phyloP scores from a whole-genome alignment of 768 basidiomycete species.

The Termitomyces sp. region DNA sequence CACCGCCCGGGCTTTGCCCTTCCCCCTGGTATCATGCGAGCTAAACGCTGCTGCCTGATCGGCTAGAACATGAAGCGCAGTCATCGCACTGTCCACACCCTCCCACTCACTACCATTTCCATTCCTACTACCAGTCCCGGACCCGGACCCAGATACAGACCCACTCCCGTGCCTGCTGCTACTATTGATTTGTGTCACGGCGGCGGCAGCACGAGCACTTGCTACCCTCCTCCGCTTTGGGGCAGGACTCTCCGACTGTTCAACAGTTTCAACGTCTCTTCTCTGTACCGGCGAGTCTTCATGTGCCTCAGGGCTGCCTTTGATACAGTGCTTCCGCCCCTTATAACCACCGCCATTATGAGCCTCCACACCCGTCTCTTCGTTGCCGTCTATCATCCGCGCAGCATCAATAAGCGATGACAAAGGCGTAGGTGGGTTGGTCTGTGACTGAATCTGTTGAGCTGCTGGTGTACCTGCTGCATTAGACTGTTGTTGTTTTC shows the following conservation, averaged over 20 bases:
- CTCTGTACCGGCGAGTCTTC: constrained; percentile 2
- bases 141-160: background rate
- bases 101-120: constrained; percentile 7
- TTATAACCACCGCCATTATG: constrained; percentile 25
- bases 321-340: constrained; percentile 4
- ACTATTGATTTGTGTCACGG: background rate
- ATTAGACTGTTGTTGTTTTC: too few relatives aligned
- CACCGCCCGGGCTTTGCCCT: constrained; percentile 12
- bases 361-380: constrained; percentile 15
- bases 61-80: constrained; percentile 68
- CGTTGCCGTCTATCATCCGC: constrained; percentile 40
- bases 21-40: constrained; percentile 22
- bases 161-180: background rate
- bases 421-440: constrained; percentile 47
- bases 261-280: constrained; percentile 17
- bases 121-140: background rate
- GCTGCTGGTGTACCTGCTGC: background rate
- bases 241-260: constrained; percentile 28
- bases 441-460: constrained; percentile 11
- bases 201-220: constrained; percentile 5
- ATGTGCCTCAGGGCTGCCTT: constrained; percentile 10
- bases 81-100: constrained; percentile 29
- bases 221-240: constrained; percentile 27
- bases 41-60: constrained; percentile 60
- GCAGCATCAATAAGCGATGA: constrained; percentile 57